These are phyloP conservation scores for Quercus alba DNA, from an alignment of 306 rosid species.

Conservation along the genomic window DNA sequence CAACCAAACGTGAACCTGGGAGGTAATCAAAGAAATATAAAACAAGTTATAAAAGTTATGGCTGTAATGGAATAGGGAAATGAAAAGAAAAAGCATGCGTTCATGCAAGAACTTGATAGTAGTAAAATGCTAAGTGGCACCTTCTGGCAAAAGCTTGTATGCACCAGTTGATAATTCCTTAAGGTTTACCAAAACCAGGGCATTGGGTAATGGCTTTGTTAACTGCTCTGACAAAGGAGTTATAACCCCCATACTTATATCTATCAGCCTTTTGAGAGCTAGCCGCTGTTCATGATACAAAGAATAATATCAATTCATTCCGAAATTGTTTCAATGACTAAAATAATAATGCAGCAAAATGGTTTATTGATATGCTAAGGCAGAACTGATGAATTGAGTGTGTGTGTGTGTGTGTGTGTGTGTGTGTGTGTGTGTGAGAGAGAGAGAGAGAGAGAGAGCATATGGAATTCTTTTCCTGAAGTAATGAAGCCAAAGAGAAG, in stretches of 20 bases:
- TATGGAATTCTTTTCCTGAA: conserved; percentile 13
- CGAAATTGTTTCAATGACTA: neutral
- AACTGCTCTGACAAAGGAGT: conserved; percentile 94
- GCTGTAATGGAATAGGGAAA: neutral
- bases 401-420: neutral
- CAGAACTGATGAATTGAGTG: neutral
- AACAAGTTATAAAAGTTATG: conserved; percentile 1
- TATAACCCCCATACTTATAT: conserved; percentile 86
- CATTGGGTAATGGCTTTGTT: conserved; percentile 89
- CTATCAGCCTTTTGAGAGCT: conserved; percentile 86
- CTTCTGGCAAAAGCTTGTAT: conserved; percentile 90
- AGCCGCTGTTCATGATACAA: conserved; percentile 60
- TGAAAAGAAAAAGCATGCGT: neutral
- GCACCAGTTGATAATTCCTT: conserved; percentile 88
- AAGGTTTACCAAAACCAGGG: conserved; percentile 83
- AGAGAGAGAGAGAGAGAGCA: neutral
- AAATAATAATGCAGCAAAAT: neutral
- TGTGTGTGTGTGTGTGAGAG: too few species aligned
- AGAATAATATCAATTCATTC: conserved; percentile 14
- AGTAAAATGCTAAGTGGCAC: conserved; percentile 32
- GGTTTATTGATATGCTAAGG: neutral
- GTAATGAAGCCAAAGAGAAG: conserved; percentile 17
- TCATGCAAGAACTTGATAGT: conserved; percentile 6
- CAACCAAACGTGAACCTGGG: conserved; percentile 85
- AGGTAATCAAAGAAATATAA: conserved; percentile 15